Base-by-base conservation (phyloP, 768 basidiomycete genomes). In the Russula virescens region DNA sequence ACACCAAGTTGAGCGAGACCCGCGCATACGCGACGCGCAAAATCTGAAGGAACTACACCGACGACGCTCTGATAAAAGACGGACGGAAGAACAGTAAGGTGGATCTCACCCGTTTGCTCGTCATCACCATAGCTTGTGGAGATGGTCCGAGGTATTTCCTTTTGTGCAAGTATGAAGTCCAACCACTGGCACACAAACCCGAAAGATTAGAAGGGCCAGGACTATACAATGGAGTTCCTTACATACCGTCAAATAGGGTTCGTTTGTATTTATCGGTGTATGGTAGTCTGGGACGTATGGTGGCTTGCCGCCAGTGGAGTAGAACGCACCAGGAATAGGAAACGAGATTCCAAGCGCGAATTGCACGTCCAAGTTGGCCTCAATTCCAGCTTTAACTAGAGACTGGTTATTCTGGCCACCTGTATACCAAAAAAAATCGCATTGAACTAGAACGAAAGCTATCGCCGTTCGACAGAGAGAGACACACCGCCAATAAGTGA, bases 101-200 rank as follows among this genome's bases (percentile, higher is more conserved):
- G 5, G 3, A 26, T 16, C 68, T 21, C 62, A 84, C 85, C 81
- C 28, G 86, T 84, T 69, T 87, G 86, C 61, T 90, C 89, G 62
- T 82, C 79, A 53, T 90, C 88, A 3, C 81, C 87, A 68, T 89
- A 90, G 65, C 85, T 87, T 0, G 85, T 89, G 0, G 86, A 87
- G 45, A 90, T 87, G 7, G 81, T 75, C 65, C 82, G 78, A 11
- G 87, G 85, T 3, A 79, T 71, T 35, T 76, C 70, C 8, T 73
- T 54, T 25, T 82, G 79, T 19, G 68, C 69, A 0, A 82, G 73
- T 19, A 88, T 70, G 58, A 80, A 84, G 47, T 86, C 79, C n/a
- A 89, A 74, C 88, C 88, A 89, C 76, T 85, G 48, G 67, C 65
- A 61, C 31, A 11, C 0, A 54, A 53, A 56, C 53, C 56, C 43